phyloP scores from a whole-genome alignment of 2,329 filamentous ascomycete genomes.

The Rosellinia necatrix region DNA sequence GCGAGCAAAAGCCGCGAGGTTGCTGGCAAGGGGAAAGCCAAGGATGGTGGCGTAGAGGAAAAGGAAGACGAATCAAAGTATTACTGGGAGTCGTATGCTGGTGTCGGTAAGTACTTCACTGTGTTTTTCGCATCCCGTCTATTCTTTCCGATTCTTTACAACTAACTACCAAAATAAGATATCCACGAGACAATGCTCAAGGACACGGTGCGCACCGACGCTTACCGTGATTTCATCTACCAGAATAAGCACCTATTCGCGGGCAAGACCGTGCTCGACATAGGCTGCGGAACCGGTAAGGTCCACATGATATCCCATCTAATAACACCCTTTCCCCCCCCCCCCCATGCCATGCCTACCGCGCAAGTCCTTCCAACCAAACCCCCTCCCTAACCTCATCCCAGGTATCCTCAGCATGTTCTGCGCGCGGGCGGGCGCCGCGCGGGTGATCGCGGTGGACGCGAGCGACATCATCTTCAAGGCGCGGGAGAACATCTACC shows the following conservation, averaged over 20 bases:
- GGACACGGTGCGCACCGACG: slow-evolving; percentile 83
- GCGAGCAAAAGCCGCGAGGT: slow-evolving; percentile 38
- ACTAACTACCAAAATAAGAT: slow-evolving; percentile 47
- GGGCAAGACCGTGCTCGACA: slow-evolving; percentile 85
- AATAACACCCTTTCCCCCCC: not conserved
- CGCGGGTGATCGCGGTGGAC: slow-evolving; percentile 87
- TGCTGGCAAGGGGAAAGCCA: slow-evolving; percentile 33
- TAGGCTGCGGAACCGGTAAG: slow-evolving; percentile 77
- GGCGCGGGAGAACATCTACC: slow-evolving; percentile 81
- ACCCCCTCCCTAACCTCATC: not conserved
- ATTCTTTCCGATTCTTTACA: not conserved
- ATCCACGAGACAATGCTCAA: slow-evolving; percentile 98
- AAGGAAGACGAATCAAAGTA: slow-evolving; percentile 48
- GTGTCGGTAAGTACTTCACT: slow-evolving; percentile 55
- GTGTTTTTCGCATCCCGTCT: not conserved
- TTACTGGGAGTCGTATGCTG: slow-evolving; percentile 67
- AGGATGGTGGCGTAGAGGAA: slow-evolving; percentile 37
- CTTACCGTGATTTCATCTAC: slow-evolving; percentile 95
- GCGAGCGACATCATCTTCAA: slow-evolving; percentile 89
- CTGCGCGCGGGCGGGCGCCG: slow-evolving; percentile 86
- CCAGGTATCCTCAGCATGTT: slow-evolving; percentile 89
- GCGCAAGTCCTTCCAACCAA: too few species aligned
- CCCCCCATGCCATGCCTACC: not conserved
- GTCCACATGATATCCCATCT: too few species aligned
- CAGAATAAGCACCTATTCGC: slow-evolving; percentile 85